Percentiles rank a stretch among this genome's conserved stretches.
Evolutionary conservation across 2,329 filamentous ascomycete genomes (phyloP).

Genomic region (Sporothrix dimorphospora): DNA sequence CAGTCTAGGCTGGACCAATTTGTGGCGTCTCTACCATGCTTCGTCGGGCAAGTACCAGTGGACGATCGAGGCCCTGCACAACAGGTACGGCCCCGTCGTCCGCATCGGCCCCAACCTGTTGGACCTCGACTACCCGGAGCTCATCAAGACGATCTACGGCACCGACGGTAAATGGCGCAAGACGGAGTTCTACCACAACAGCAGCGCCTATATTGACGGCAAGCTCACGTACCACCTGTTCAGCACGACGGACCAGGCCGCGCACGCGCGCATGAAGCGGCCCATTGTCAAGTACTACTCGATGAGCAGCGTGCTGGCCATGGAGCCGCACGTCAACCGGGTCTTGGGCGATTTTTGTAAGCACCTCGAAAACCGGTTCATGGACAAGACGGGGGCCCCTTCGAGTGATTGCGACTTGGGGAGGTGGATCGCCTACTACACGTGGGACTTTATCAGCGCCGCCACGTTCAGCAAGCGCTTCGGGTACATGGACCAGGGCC

Average conservation of each 20-base stretch:
- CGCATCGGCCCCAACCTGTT: slow-evolving; percentile 47
- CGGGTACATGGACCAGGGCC: slow-evolving; percentile 35
- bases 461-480: neutral
- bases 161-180: slow-evolving; percentile 37
- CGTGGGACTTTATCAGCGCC: neutral
- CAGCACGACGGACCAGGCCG: slow-evolving; percentile 39
- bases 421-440: neutral
- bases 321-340: slow-evolving; percentile 51
- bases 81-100: slow-evolving; percentile 45
- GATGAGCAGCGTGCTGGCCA: slow-evolving; percentile 39
- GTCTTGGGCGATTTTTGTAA: slow-evolving; percentile 39
- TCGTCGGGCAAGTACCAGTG: slow-evolving; percentile 35
- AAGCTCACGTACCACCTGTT: slow-evolving; percentile 46
- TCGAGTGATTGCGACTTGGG: neutral
- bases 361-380: neutral
- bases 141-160: slow-evolving; percentile 45
- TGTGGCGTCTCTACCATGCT: neutral
- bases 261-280: slow-evolving; percentile 43
- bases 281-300: slow-evolving; percentile 46
- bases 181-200: slow-evolving; percentile 27
- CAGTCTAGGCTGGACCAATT: neutral
- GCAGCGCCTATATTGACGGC: slow-evolving; percentile 37
- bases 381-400: neutral
- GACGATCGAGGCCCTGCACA: slow-evolving; percentile 36
- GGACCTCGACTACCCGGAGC: slow-evolving; percentile 44